Evolutionary conservation across 2,329 filamentous ascomycete species (phyloP), one percentile per base, ranked within the genome.

Genomic region (Ascocoryne sarcoides): DNA sequence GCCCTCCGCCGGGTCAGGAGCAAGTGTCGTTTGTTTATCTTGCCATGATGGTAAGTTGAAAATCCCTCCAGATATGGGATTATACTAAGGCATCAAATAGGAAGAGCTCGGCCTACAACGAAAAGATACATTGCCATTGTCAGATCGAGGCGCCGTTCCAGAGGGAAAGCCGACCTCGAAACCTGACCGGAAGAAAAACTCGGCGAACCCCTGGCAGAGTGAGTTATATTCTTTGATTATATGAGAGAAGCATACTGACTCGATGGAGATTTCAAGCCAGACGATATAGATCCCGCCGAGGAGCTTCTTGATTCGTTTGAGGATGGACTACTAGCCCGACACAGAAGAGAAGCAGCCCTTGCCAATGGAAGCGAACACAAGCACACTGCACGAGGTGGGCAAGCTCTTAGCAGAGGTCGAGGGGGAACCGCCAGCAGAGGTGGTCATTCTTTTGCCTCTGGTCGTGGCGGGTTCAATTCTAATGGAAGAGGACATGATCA

Each of bases 51-150:
- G 54, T 52, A 46, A 29, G 35, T 34, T 12, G 7, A 26, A 12
- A 4, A 15, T 14, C 4, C 8, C 14, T n/a, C 1, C 10, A 17
- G 19, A 8, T 10, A 14, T 19, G 5, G 19, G 8, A 18, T 7
- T 17, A 4, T 14, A 17, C 38, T 40, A 36, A 40, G 12, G 8
- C 15, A 18, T 26, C 16, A 10, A 7, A 32, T 34, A 51, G 54
- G 56, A 57, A 37, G 57, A 60, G 39, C 50, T 59, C 23, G 57
- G 56, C 4, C 41, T 52, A 32, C 42, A 37, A 15, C 42, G 57
- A 14, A 50, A 44, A 32, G 51, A 58, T 33, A 43, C 42, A 4
- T 36, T 60, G 9, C 52, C 49, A 18, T 44, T 58, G 10, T 49
- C 50, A 21, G 54, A 57, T 32, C 37, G 36, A 26, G 37, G 39